Conservation (phyloP, 257 asterid genomes). For the Solanum chilense region DNA sequence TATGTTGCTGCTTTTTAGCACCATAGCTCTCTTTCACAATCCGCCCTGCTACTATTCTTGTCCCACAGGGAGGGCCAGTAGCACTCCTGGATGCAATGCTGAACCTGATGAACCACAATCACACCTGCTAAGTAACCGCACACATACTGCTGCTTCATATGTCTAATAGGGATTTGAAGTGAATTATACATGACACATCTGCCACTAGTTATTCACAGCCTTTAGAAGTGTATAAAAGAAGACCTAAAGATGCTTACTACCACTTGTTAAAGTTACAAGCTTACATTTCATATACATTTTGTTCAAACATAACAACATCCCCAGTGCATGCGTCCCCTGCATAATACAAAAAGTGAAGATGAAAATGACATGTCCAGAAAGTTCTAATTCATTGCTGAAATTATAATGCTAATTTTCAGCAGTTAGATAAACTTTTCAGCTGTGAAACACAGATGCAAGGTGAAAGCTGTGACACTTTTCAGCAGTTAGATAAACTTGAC, state of each 20-base stretch:
- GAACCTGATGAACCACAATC: conserved; percentile 28
- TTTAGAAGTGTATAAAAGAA: not conserved
- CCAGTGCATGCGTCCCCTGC: conserved; percentile 95
- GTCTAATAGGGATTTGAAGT: not conserved
- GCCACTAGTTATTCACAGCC: not conserved
- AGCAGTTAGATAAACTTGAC: not conserved
- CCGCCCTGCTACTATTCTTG: conserved; percentile 65
- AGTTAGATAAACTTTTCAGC: too few relatives aligned
- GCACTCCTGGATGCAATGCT: conserved; percentile 69
- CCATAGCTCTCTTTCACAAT: conserved; percentile 94
- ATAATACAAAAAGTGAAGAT: not conserved
- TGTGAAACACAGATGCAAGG: not conserved
- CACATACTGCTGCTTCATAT: not conserved
- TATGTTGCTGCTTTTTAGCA: conserved; percentile 91
- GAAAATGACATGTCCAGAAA: not conserved
- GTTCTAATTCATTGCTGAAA: not conserved
- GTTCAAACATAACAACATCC: conserved; percentile 78
- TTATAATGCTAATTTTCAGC: not conserved
- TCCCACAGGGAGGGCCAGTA: conserved; percentile 66
- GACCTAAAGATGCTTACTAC: not conserved
- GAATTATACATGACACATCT: not conserved
- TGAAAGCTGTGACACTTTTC: not conserved
- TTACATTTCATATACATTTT: conserved; percentile 82
- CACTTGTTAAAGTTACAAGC: conserved; percentile 1
- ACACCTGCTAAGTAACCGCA: not conserved